Percentiles rank a stretch among this genome's conserved stretches.
phyloP scores from a whole-genome alignment of 169 alveolate species.

The Cryptosporidium tyzzeri region DNA sequence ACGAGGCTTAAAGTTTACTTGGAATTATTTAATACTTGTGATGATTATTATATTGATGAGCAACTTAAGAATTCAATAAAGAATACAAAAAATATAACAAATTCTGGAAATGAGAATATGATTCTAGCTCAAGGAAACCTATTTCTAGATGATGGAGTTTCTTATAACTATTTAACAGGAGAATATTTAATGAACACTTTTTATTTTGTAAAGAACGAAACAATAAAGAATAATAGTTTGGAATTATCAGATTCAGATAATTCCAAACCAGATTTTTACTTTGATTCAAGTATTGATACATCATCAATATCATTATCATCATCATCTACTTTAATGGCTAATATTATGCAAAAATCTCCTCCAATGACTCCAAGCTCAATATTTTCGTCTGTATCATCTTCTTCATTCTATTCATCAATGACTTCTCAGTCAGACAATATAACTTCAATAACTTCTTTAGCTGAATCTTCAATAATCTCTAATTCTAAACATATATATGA shows the following conservation, averaged over 20 bases:
- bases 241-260: slow-evolving; percentile 11
- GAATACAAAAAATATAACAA: not conserved
- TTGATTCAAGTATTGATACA: not conserved
- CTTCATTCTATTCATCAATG: slow-evolving; percentile 44
- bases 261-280: slow-evolving; percentile 19
- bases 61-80: not conserved
- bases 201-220: slow-evolving; percentile 10
- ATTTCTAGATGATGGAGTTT: slow-evolving; percentile 61
- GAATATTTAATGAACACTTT: slow-evolving; percentile 35
- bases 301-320: not conserved
- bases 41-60: not conserved
- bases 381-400: slow-evolving; percentile 45
- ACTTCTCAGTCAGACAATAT: slow-evolving; percentile 21
- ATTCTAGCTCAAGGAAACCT: slow-evolving; percentile 46
- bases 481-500: slow-evolving; percentile 11
- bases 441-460: not conserved
- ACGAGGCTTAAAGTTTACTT: slow-evolving; percentile 23
- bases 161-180: slow-evolving; percentile 64
- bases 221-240: not conserved
- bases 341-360: slow-evolving; percentile 20
- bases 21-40: not conserved
- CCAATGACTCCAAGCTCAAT: slow-evolving; percentile 55
- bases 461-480: slow-evolving; percentile 6
- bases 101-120: not conserved
- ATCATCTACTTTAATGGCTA: slow-evolving; percentile 6